Evolutionary conservation across 768 basidiomycete genomes (phyloP), one percentile per base, ranked within the genome.

Genomic region (Filobasidium floriforme): DNA sequence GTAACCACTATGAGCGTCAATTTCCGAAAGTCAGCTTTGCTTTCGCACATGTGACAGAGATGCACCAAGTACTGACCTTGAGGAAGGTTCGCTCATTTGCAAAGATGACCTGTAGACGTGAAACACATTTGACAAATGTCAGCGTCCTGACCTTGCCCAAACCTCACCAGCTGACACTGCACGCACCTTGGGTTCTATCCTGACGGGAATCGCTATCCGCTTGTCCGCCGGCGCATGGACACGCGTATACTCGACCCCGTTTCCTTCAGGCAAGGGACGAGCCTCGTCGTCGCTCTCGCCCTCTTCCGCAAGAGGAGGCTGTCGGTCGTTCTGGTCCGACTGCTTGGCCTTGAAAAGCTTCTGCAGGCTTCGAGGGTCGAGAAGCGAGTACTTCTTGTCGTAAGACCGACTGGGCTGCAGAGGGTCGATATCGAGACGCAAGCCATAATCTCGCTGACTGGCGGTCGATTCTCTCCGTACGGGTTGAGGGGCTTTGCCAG

Each of bases 111-210:
- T 68, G 51, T n/a, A 37, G 15, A 14, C 37, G 12, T 2, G 24
- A 59, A 41, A 43, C 1, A 46, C 18, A 22, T 37, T 9, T 4
- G 9, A 9, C 32, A 37, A 37, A 9, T 4, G 40, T 59, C n/a
- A 61, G 54, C 61, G 7, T 24, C 1, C 43, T 3, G 22, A 7
- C 12, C 18, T 41, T 55, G 1, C 28, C 14, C 10, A 52, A 41
- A 46, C 11, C 18, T 9, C 1, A 7, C 15, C 5, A 26, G 24
- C 54, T n/a, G 18, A 15, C 18, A 3, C 46, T 49, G 22, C 5
- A 44, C 65, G 55, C 3, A 96, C 92, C 80, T 99, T 99, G 32
- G 96, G 96, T 78, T 99, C 96, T 57, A 99, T 85, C 62, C 96
- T 85, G n/a, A 99, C 88, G 28, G 94, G 92, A 1, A 98, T 86